These are phyloP conservation scores for Delitschia confertaspora DNA, from an alignment of 495 filamentous ascomycete species.

Conservation along the genomic window DNA sequence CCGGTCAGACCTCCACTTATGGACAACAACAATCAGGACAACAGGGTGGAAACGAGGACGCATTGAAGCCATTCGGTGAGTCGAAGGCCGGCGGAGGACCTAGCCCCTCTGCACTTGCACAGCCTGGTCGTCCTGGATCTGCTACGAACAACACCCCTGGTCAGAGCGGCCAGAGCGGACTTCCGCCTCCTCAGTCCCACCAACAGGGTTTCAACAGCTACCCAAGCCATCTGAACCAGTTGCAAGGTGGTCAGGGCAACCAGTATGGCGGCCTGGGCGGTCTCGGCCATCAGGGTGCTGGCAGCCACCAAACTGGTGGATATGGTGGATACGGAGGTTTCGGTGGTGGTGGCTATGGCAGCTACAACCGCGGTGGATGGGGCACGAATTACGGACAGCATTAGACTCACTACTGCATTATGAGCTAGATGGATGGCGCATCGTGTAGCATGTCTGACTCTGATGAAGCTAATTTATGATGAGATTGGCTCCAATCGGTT, in stretches of 20 bases:
- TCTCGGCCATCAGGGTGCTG: constrained; percentile 54
- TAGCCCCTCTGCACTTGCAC: constrained; percentile 62
- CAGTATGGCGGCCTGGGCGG: constrained; percentile 64
- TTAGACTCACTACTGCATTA: constrained; percentile 9
- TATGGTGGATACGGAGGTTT: constrained; percentile 43
- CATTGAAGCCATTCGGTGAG: constrained; percentile 69
- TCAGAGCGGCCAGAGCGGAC: constrained; percentile 49
- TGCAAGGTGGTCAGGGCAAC: constrained; percentile 50
- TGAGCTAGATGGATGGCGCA: neutral
- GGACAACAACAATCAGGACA: constrained; percentile 53
- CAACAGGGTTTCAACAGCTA: constrained; percentile 66
- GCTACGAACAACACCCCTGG: constrained; percentile 58
- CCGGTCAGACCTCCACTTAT: constrained; percentile 57
- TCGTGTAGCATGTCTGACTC: neutral
- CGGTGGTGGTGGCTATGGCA: constrained; percentile 23
- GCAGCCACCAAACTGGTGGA: constrained; percentile 47
- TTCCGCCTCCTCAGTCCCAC: constrained; percentile 69
- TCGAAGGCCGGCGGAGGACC: constrained; percentile 64
- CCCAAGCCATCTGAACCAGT: constrained; percentile 59
- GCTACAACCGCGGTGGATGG: constrained; percentile 43
- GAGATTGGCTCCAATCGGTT: neutral
- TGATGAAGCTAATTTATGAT: neutral
- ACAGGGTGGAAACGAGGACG: constrained; percentile 52
- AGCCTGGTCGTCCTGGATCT: constrained; percentile 74
- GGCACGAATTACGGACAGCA: constrained; percentile 43